phyloP scores from a whole-genome alignment of 805 yeast genomes.

The Yamadazyma sp. region DNA sequence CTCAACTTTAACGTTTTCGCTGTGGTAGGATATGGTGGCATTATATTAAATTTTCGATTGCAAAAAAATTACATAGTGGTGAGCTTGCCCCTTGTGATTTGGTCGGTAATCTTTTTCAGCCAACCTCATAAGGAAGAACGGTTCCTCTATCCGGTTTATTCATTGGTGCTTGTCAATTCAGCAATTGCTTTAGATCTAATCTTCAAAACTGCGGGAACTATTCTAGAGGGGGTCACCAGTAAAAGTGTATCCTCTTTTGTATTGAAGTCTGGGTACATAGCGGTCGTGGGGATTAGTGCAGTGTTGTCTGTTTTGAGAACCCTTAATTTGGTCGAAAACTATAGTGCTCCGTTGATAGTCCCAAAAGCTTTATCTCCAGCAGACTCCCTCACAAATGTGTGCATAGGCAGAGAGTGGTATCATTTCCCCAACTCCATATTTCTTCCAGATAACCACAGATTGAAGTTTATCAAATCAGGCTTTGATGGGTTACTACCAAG shows the following conservation, averaged over 20 bases:
- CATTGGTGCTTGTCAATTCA: slow-evolving; percentile 62
- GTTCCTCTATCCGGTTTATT: slow-evolving; percentile 83
- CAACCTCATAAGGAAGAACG: slow-evolving; percentile 96
- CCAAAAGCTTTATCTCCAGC: slow-evolving; percentile 4
- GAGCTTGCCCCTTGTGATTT: slow-evolving; percentile 55
- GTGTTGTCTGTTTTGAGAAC: slow-evolving; percentile 48
- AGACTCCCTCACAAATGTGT: slow-evolving; percentile 39
- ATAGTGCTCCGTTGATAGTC: slow-evolving; percentile 63
- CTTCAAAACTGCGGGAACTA: not conserved
- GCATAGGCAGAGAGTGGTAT: slow-evolving; percentile 96
- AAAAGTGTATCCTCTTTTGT: not conserved
- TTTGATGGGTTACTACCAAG: slow-evolving; percentile 90
- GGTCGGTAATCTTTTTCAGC: slow-evolving; percentile 63
- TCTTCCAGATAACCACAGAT: slow-evolving; percentile 59
- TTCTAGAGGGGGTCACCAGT: not conserved
- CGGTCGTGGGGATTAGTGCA: slow-evolving; percentile 15
- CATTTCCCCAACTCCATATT: slow-evolving; percentile 88
- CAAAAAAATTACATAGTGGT: slow-evolving; percentile 17
- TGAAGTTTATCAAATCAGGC: slow-evolving; percentile 70
- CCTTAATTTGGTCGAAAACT: slow-evolving; percentile 60
- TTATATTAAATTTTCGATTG: slow-evolving; percentile 20
- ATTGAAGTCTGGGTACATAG: not conserved
- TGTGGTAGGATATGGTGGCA: slow-evolving; percentile 41
- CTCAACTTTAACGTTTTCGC: slow-evolving; percentile 70
- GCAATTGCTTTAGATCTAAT: slow-evolving; percentile 27